A percentile compares a stretch with the other conserved stretches of the same genome.
Conservation (phyloP, 768 basidiomycete species). For the Mycena crocata region DNA sequence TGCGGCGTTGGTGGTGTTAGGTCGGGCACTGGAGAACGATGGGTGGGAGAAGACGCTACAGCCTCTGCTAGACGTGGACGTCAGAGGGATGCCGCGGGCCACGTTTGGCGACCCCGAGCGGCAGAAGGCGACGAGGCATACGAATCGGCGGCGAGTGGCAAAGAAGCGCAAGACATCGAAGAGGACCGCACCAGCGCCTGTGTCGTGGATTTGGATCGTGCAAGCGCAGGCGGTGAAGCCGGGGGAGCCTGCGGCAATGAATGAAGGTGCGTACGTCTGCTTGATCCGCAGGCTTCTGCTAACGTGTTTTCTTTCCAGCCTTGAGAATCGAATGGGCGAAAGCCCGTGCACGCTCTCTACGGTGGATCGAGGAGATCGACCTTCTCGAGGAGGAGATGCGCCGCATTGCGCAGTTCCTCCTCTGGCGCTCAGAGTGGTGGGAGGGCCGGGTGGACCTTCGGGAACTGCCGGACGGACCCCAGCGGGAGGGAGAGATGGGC, state of each 20-base stretch:
- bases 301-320: no score
- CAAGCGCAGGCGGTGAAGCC: not conserved
- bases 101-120: constrained; percentile 1
- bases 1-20: constrained; percentile 25
- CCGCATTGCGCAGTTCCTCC: not conserved
- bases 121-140: not conserved
- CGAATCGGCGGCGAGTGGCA: not conserved
- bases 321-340: constrained; percentile 39
- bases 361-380: constrained; percentile 39
- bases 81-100: constrained; percentile 31
- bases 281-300: no score
- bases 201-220: not conserved
- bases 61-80: constrained; percentile 24
- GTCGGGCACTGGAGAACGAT: not conserved
- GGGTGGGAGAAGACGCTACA: constrained; percentile 29
- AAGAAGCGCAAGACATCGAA: not conserved
- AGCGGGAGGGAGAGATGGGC: not conserved
- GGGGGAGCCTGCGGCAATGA: no score
- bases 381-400: constrained; percentile 42
- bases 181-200: not conserved
- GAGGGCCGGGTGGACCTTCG: not conserved
- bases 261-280: no score
- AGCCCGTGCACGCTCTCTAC: constrained; percentile 23
- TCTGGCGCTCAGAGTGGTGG: not conserved
- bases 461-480: not conserved